phyloP scores from a whole-genome alignment of 2,329 filamentous ascomycete genomes.

The Diaporthe nobilis region DNA sequence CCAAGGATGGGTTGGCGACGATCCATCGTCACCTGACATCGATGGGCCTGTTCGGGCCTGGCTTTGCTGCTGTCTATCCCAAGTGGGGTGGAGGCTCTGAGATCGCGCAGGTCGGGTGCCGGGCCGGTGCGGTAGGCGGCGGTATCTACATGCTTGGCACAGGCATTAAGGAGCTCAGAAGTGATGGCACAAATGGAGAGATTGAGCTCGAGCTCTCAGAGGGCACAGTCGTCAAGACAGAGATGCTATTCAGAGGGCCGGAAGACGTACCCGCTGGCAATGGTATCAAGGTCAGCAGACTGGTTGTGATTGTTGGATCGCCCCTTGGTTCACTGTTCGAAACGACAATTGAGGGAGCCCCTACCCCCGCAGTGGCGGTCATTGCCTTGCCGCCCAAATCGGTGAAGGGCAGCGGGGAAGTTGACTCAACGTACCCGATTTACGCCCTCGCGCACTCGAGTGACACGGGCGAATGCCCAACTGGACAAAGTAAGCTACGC shows the following conservation, averaged over 20 bases:
- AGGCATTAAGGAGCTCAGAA: constrained; percentile 64
- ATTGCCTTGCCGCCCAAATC: constrained; percentile 74
- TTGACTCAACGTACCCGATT: constrained; percentile 60
- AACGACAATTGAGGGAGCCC: constrained; percentile 79
- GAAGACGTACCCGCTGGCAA: constrained; percentile 49
- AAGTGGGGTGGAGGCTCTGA: constrained; percentile 95
- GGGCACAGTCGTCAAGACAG: constrained; percentile 69
- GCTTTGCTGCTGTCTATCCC: constrained; percentile 89
- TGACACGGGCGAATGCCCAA: constrained; percentile 92
- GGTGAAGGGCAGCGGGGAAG: constrained; percentile 53
- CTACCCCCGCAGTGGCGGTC: constrained; percentile 80
- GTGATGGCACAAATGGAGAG: constrained; percentile 35
- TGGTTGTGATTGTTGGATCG: constrained; percentile 79
- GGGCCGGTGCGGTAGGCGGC: constrained; percentile 91
- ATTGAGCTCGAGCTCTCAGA: constrained; percentile 63
- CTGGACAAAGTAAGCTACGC: constrained; percentile 85
- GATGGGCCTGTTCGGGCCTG: constrained; percentile 88
- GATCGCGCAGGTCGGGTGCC: constrained; percentile 90
- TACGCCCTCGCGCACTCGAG: constrained; percentile 83
- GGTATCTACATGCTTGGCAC: constrained; percentile 89
- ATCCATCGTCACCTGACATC: constrained; percentile 87
- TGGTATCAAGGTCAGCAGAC: constrained; percentile 63
- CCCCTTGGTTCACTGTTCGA: constrained; percentile 78
- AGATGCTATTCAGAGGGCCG: constrained; percentile 63
- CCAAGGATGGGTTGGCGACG: constrained; percentile 76